A percentile compares a stretch with the other conserved stretches of the same genome.
Conservation (phyloP, 129 eudicot genomes). For the Flaveria brownii region DNA sequence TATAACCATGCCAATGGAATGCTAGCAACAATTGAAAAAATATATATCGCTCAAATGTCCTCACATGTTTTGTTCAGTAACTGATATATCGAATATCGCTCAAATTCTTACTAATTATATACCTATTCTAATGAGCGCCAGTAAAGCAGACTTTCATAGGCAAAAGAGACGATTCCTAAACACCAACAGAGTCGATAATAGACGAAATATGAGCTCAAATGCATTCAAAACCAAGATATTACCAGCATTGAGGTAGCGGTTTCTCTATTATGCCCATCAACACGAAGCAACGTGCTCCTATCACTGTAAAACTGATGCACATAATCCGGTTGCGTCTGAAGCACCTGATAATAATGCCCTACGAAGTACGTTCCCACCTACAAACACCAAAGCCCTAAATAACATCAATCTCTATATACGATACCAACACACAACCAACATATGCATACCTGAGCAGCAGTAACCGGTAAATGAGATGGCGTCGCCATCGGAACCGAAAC, state of each 20-base stretch:
- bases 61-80: neutral
- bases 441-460: constrained; percentile 70
- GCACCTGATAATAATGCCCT: constrained; percentile 73
- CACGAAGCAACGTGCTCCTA: constrained; percentile 72
- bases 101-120: too few relatives aligned
- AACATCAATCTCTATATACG: neutral
- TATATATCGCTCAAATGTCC: too few relatives aligned
- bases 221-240: neutral
- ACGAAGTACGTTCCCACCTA: constrained; percentile 84
- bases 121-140: too few relatives aligned
- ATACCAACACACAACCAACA: neutral
- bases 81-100: neutral
- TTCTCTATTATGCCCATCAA: constrained; percentile 61
- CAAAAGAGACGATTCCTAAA: too few relatives aligned
- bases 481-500: constrained; percentile 50
- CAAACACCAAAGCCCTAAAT: constrained; percentile 16
- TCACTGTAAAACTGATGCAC: constrained; percentile 80
- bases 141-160: too few relatives aligned
- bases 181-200: neutral
- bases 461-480: constrained; percentile 63
- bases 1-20: neutral
- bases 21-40: neutral
- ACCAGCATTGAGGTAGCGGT: constrained; percentile 85
- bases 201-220: constrained; percentile 7
- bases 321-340: constrained; percentile 62